These are phyloP conservation scores for Vicia faba DNA, from an alignment of 306 rosid species.

Conservation along the genomic window DNA sequence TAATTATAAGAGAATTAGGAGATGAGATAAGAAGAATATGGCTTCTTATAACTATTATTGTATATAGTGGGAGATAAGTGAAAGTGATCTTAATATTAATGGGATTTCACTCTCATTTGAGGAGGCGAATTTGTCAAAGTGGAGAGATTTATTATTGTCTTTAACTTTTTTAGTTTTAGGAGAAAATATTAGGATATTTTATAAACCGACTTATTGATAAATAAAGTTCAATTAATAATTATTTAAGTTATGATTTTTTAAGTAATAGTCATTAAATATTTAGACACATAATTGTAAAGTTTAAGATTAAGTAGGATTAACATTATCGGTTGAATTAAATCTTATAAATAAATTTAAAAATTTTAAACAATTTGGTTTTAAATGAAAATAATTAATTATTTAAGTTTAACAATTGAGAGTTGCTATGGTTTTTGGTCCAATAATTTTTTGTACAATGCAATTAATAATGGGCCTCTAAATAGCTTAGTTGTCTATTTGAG, in stretches of 20 bases:
- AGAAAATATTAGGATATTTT: neutral
- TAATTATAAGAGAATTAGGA: slow-evolving; percentile 44
- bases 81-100: slow-evolving; percentile 25
- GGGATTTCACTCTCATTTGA: slow-evolving; percentile 32
- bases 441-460: neutral
- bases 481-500: slow-evolving; percentile 24
- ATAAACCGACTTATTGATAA: too few species aligned
- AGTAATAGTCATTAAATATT: too few species aligned
- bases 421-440: slow-evolving; percentile 13
- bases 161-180: neutral
- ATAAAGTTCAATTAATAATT: too few species aligned
- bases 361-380: too few species aligned
- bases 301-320: too few species aligned
- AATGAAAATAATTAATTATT: too few species aligned
- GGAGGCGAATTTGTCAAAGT: neutral
- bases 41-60: slow-evolving; percentile 18
- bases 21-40: slow-evolving; percentile 48
- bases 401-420: slow-evolving; percentile 13
- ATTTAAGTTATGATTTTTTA: too few species aligned
- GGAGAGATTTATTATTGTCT: slow-evolving; percentile 18
- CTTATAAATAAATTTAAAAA: too few species aligned
- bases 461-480: slow-evolving; percentile 1
- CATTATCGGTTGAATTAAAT: too few species aligned
- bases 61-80: slow-evolving; percentile 50
- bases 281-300: too few species aligned